phyloP scores from a whole-genome alignment of 2,329 filamentous ascomycete species.

The Metarhizium humberi region DNA sequence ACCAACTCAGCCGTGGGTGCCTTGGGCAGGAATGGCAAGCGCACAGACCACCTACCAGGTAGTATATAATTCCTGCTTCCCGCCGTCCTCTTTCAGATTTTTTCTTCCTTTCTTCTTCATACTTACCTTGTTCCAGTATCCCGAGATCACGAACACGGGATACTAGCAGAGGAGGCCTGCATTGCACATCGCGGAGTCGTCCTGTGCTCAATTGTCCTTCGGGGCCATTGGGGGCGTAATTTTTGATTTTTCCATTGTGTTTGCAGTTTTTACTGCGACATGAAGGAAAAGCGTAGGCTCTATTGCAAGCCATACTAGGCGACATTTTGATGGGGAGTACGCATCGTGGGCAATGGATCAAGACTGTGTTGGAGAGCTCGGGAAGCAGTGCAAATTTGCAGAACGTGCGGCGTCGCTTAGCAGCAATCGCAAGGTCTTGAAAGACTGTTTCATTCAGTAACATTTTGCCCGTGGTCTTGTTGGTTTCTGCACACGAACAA shows the following conservation, averaged over 20 bases:
- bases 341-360: too few species aligned
- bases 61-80: constrained; percentile 13
- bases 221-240: constrained; percentile 41
- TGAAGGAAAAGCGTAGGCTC: constrained; percentile 28
- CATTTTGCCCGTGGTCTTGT: too few species aligned
- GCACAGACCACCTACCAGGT: constrained; percentile 12
- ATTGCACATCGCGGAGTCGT: constrained; percentile 44
- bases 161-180: constrained; percentile 36
- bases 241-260: constrained; percentile 43
- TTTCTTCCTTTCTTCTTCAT: constrained; percentile 31
- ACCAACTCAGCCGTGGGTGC: background rate
- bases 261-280: constrained; percentile 25
- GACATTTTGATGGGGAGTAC: too few species aligned
- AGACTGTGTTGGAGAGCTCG: too few species aligned
- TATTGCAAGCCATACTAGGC: too few species aligned
- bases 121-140: constrained; percentile 39
- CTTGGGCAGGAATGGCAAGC: background rate
- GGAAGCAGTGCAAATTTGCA: too few species aligned
- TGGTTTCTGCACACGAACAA: too few species aligned
- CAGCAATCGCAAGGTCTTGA: too few species aligned
- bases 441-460: too few species aligned
- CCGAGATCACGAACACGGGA: constrained; percentile 33
- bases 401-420: too few species aligned
- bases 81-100: constrained; percentile 8
- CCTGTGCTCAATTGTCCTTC: constrained; percentile 40